phyloP scores from a whole-genome alignment of 305 asterid species.

The Rubia peregrina region DNA sequence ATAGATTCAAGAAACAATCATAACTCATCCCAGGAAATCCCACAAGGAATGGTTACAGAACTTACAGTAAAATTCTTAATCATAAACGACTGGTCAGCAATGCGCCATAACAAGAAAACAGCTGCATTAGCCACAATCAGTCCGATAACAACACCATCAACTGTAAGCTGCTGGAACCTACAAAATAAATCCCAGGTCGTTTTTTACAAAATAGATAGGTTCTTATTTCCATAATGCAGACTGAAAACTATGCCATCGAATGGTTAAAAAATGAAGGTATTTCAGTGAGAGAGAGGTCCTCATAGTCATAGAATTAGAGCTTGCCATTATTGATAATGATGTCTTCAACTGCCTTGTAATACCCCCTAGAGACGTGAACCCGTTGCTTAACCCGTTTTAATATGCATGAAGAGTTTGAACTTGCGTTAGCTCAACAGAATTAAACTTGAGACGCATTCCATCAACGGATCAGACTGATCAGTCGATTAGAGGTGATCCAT shows the following conservation, averaged over 20 bases:
- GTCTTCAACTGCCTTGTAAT: background rate
- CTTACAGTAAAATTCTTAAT: conserved; percentile 68
- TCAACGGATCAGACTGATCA: background rate
- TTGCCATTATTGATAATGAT: background rate
- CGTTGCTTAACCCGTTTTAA: background rate
- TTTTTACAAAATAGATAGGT: background rate
- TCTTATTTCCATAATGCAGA: background rate
- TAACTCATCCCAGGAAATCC: background rate
- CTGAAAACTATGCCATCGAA: background rate
- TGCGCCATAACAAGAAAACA: conserved; percentile 62
- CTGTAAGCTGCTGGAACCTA: conserved; percentile 43
- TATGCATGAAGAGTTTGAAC: background rate
- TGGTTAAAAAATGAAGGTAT: background rate
- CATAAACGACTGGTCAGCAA: conserved; percentile 58
- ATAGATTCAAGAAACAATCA: conserved; percentile 3
- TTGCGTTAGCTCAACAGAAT: background rate
- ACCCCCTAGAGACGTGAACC: background rate
- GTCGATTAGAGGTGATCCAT: background rate
- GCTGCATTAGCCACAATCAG: conserved; percentile 61
- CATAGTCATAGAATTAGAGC: background rate
- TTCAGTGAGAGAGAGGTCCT: background rate
- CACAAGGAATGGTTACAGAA: conserved; percentile 7
- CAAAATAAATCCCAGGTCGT: conserved; percentile 12
- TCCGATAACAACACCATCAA: conserved; percentile 63
- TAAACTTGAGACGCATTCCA: background rate